These are phyloP conservation scores for Haplographium delicatum DNA, from an alignment of 495 filamentous ascomycete genomes.

Conservation along the genomic window DNA sequence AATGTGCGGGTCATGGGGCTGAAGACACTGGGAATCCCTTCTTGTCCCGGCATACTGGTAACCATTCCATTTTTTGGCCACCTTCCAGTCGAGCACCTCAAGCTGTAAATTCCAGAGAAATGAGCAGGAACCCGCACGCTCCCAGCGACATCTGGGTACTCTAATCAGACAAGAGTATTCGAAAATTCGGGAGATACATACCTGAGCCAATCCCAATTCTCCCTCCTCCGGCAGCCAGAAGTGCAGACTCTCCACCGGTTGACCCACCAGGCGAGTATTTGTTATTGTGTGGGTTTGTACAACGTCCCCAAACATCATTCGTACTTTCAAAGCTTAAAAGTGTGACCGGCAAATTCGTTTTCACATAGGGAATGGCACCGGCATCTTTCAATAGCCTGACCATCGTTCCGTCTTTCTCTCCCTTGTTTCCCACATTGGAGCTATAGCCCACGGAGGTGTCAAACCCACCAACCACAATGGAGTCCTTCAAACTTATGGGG, in stretches of 20 bases:
- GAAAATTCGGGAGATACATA: neutral
- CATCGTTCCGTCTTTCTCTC: constrained; percentile 63
- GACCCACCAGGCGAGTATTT: constrained; percentile 88
- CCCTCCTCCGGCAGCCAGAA: constrained; percentile 78
- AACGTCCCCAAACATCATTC: constrained; percentile 85
- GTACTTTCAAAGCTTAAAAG: constrained; percentile 87
- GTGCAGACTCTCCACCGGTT: constrained; percentile 82
- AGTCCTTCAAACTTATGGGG: constrained; percentile 85
- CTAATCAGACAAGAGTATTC: neutral
- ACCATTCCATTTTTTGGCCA: constrained; percentile 84
- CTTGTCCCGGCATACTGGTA: constrained; percentile 92
- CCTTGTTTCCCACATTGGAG: constrained; percentile 60
- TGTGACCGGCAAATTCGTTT: constrained; percentile 91
- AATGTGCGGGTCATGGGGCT: constrained; percentile 91
- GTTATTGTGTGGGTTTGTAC: constrained; percentile 74
- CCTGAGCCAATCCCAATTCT: constrained; percentile 90
- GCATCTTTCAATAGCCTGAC: constrained; percentile 80
- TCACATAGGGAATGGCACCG: constrained; percentile 93
- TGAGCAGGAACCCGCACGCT: constrained; percentile 87
- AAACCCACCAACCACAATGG: constrained; percentile 78
- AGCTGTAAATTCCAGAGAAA: constrained; percentile 82
- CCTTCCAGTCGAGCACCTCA: constrained; percentile 90
- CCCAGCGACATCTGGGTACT: constrained; percentile 69
- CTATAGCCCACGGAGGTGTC: constrained; percentile 84
- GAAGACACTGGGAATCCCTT: constrained; percentile 85